Conservation (phyloP, 2,329 filamentous ascomycete genomes). For the Trichoderma atroviride region DNA sequence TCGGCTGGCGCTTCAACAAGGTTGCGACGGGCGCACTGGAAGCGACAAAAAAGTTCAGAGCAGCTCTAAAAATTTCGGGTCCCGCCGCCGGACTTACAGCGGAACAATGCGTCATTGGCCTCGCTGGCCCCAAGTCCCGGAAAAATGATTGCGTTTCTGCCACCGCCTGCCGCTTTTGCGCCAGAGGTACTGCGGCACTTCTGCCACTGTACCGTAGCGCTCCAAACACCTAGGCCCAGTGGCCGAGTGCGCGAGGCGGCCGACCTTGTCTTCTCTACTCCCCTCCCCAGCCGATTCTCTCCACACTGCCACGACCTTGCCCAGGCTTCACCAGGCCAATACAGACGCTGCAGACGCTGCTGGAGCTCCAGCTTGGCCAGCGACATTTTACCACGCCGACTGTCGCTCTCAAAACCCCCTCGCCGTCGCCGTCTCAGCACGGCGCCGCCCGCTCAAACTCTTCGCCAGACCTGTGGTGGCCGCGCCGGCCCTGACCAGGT, state of each 20-base stretch:
- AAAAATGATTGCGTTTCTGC: slow-evolving; percentile 35
- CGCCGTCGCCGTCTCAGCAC: slow-evolving; percentile 7
- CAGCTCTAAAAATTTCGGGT: slow-evolving; percentile 27
- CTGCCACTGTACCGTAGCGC: slow-evolving; percentile 1
- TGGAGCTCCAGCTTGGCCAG: slow-evolving; percentile 4
- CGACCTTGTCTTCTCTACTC: slow-evolving; percentile 24
- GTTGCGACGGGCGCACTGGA: slow-evolving; percentile 25
- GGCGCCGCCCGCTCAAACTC: slow-evolving; percentile 20
- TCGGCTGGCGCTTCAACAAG: slow-evolving; percentile 12
- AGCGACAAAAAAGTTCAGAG: slow-evolving; percentile 24
- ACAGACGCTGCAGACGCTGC: background rate
- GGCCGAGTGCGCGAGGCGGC: slow-evolving; percentile 26
- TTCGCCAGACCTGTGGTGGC: slow-evolving; percentile 22
- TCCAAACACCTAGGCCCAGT: slow-evolving; percentile 16
- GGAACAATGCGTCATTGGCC: slow-evolving; percentile 41
- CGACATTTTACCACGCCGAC: background rate
- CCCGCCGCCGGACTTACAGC: slow-evolving; percentile 31
- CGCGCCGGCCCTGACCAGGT: slow-evolving; percentile 22
- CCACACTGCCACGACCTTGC: slow-evolving; percentile 16
- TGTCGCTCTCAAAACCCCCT: background rate
- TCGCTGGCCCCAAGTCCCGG: slow-evolving; percentile 1
- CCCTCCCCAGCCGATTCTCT: slow-evolving; percentile 25
- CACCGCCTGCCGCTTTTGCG: slow-evolving; percentile 29
- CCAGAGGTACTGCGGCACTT: too few species aligned
- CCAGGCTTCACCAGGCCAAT: slow-evolving; percentile 17